Conservation (phyloP, 768 basidiomycete genomes). For the Scleroderma bovista region DNA sequence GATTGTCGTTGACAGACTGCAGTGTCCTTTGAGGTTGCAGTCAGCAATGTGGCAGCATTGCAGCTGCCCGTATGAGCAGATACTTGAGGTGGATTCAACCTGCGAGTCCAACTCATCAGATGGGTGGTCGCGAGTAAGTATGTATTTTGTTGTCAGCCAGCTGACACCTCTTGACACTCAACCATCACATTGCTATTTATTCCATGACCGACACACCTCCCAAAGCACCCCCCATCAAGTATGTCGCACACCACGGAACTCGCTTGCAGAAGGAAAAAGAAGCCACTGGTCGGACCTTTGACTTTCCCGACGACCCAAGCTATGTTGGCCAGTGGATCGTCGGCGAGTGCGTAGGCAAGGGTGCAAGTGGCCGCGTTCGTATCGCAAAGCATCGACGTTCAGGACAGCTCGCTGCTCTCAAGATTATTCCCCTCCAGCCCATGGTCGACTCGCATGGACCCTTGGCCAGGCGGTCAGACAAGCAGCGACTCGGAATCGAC, state of each 20-base stretch:
- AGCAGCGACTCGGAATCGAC: slow-evolving; percentile 82
- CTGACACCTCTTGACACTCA: background rate
- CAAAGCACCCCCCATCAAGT: slow-evolving; percentile 66
- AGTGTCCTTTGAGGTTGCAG: too few species aligned
- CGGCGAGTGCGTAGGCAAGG: slow-evolving; percentile 91
- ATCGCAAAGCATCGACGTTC: slow-evolving; percentile 84
- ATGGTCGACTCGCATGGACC: slow-evolving; percentile 69
- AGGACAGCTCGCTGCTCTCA: slow-evolving; percentile 90
- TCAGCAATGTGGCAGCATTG: too few species aligned
- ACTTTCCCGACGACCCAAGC: slow-evolving; percentile 80
- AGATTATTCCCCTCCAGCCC: slow-evolving; percentile 85
- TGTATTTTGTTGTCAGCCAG: too few species aligned
- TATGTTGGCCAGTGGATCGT: slow-evolving; percentile 89
- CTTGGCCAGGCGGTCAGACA: slow-evolving; percentile 64
- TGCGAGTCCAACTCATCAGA: too few species aligned
- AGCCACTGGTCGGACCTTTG: slow-evolving; percentile 74
- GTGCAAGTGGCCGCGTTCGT: slow-evolving; percentile 90
- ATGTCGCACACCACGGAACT: slow-evolving; percentile 64
- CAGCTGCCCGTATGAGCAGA: too few species aligned
- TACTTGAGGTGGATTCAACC: too few species aligned
- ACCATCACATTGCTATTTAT: background rate
- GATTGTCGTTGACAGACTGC: too few species aligned
- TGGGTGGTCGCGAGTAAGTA: too few species aligned
- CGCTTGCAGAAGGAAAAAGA: slow-evolving; percentile 88
- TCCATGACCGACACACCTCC: slow-evolving; percentile 47